Evolutionary conservation across 2,329 filamentous ascomycete genomes (phyloP).

Genomic region (Alternaria novae-zelandiae): DNA sequence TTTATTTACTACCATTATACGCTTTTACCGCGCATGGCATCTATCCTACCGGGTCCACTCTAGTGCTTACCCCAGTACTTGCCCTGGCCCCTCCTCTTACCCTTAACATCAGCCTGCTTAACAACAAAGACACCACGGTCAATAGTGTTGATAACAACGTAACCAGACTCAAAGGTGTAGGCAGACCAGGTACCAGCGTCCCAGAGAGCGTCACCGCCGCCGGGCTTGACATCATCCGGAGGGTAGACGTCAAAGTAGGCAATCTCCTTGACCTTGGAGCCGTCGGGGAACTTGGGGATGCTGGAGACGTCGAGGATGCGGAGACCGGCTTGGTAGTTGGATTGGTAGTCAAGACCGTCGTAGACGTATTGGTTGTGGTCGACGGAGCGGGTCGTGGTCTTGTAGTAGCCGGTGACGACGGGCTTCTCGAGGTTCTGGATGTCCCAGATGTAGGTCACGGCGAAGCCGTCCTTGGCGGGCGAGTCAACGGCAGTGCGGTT

Average conservation of each 20-base stretch:
- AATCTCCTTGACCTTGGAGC: slow-evolving; percentile 49
- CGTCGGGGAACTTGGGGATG: slow-evolving; percentile 47
- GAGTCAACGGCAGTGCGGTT: slow-evolving; percentile 31
- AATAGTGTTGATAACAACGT: slow-evolving; percentile 58
- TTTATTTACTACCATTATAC: not conserved
- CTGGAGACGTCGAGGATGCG: slow-evolving; percentile 51
- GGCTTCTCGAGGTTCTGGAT: slow-evolving; percentile 46
- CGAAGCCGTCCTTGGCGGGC: slow-evolving; percentile 42
- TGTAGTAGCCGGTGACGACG: slow-evolving; percentile 52
- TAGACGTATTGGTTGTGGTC: slow-evolving; percentile 57
- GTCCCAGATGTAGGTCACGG: slow-evolving; percentile 48
- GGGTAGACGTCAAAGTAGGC: slow-evolving; percentile 54
- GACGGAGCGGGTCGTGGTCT: slow-evolving; percentile 45
- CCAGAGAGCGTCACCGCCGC: slow-evolving; percentile 47
- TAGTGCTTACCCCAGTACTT: slow-evolving; percentile 29
- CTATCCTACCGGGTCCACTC: not conserved
- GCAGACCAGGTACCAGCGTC: slow-evolving; percentile 54
- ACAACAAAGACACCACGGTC: slow-evolving; percentile 51
- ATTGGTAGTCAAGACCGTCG: slow-evolving; percentile 51
- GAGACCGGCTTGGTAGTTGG: slow-evolving; percentile 54
- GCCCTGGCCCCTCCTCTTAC: slow-evolving; percentile 33
- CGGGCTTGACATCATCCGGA: slow-evolving; percentile 44
- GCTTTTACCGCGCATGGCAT: not conserved
- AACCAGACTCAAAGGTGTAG: slow-evolving; percentile 51
- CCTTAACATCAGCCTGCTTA: slow-evolving; percentile 28